A percentile compares a stretch with the other conserved stretches of the same genome.
Conservation (phyloP, 495 filamentous ascomycete genomes). For the Lophiotrema nucula region DNA sequence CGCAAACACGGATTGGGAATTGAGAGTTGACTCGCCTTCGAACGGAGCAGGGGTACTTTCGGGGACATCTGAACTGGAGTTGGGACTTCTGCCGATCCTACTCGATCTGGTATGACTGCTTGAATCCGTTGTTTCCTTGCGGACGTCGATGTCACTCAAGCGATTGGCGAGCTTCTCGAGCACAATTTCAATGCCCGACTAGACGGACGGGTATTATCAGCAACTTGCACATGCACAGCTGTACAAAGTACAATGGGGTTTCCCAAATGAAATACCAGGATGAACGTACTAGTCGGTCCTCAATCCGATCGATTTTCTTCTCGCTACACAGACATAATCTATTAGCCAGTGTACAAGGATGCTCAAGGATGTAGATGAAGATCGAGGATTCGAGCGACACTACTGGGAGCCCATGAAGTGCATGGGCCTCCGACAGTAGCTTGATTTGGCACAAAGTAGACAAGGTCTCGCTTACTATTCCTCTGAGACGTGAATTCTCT, state of each 20-base stretch:
- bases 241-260: too few relatives aligned
- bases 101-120: constrained; percentile 28
- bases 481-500: constrained; percentile 64
- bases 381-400: too few relatives aligned
- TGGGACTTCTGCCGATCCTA: constrained; percentile 26
- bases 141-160: constrained; percentile 14
- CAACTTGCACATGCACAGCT: too few relatives aligned
- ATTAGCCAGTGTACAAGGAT: too few relatives aligned
- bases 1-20: constrained; percentile 63
- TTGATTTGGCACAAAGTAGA: too few relatives aligned
- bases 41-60: constrained; percentile 40
- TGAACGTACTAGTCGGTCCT: constrained; percentile 61
- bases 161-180: constrained; percentile 31
- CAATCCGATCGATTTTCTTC: constrained; percentile 66
- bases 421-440: too few relatives aligned
- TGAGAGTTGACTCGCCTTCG: constrained; percentile 60
- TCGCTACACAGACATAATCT: too few relatives aligned
- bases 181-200: constrained; percentile 57
- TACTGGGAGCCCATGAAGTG: too few relatives aligned
- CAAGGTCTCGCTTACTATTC: constrained; percentile 72
- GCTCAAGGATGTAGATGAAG: too few relatives aligned
- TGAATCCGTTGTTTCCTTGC: constrained; percentile 13
- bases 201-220: too few relatives aligned
- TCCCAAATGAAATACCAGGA: too few relatives aligned
- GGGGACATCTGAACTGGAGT: not conserved